Conservation (phyloP, 2,329 filamentous ascomycete species). For the Cytospora piceae region DNA sequence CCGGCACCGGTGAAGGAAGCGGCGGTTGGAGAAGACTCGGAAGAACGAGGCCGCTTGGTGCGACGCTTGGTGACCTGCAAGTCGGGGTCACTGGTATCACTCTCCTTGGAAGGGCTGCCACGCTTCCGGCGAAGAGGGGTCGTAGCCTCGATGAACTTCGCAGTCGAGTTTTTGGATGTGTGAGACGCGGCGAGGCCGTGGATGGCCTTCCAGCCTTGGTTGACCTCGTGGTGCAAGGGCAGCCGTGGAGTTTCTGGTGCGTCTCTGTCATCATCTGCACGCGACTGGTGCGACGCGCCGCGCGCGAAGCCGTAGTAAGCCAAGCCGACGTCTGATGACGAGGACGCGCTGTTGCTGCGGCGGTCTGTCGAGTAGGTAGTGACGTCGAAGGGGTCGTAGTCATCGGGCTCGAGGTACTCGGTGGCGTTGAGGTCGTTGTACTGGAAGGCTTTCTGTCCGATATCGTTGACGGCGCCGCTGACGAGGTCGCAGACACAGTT, state of each 20-base stretch:
- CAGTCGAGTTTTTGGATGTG: neutral
- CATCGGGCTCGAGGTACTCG: constrained; percentile 11
- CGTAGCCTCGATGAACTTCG: neutral
- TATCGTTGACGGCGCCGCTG: constrained; percentile 16
- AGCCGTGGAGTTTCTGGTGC: neutral
- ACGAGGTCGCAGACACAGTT: constrained; percentile 17
- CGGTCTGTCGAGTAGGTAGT: neutral
- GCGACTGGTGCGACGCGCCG: neutral
- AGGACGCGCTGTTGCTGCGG: neutral
- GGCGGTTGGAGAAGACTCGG: neutral
- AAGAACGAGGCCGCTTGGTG: neutral
- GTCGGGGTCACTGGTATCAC: neutral
- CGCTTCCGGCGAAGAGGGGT: neutral
- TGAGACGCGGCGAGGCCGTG: neutral
- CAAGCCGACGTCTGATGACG: neutral
- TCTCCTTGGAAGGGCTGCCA: neutral
- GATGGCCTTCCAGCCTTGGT: neutral
- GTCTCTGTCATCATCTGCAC: neutral
- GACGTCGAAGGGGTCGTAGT: neutral
- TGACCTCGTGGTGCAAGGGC: neutral
- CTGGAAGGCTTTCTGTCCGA: neutral
- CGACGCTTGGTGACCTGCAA: neutral
- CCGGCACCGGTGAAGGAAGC: neutral
- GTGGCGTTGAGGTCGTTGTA: neutral
- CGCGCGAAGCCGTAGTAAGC: neutral